These are phyloP conservation scores for Leccinum truebloodii DNA, from an alignment of 768 basidiomycete genomes.

Conservation along the genomic window DNA sequence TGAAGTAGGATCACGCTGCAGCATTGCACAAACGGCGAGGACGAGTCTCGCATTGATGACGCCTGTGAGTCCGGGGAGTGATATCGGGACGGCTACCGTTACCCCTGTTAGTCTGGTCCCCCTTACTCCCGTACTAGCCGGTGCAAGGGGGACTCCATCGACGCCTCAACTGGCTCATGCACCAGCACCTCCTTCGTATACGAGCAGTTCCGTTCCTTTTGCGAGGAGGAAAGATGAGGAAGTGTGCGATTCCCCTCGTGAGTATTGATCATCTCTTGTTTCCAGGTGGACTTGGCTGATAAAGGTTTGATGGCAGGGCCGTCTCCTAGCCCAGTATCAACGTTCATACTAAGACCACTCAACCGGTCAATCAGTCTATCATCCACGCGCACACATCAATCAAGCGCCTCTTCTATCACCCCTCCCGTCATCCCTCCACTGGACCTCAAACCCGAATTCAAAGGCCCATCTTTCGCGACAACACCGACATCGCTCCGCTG, in stretches of 20 bases:
- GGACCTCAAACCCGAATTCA: conserved; percentile 58
- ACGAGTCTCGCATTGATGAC: conserved; percentile 32
- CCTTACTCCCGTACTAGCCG: conserved; percentile 26
- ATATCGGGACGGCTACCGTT: conserved; percentile 23
- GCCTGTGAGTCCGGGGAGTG: conserved; percentile 26
- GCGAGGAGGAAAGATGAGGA: conserved; percentile 31
- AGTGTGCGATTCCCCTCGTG: conserved; percentile 40
- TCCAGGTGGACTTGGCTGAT: conserved; percentile 5
- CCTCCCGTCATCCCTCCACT: conserved; percentile 58
- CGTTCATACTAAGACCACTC: conserved; percentile 64
- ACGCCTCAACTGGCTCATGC: conserved; percentile 15
- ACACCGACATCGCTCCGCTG: conserved; percentile 30
- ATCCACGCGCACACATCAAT: conserved; percentile 59
- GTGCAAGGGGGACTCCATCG: conserved; percentile 16
- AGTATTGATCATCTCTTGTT: conserved; percentile 25
- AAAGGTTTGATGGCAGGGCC: conserved; percentile 37
- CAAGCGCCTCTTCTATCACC: conserved; percentile 39
- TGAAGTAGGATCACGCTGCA: conserved; percentile 29
- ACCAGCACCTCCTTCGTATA: conserved; percentile 24
- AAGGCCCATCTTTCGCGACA: conserved; percentile 31
- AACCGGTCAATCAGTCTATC: conserved; percentile 67
- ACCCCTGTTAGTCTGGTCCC: conserved; percentile 33
- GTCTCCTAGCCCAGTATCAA: conserved; percentile 43
- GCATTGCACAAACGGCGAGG: conserved; percentile 35
- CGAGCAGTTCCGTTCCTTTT: conserved; percentile 26